phyloP scores from a whole-genome alignment of 306 rosid species.

The Fragaria vesca region DNA sequence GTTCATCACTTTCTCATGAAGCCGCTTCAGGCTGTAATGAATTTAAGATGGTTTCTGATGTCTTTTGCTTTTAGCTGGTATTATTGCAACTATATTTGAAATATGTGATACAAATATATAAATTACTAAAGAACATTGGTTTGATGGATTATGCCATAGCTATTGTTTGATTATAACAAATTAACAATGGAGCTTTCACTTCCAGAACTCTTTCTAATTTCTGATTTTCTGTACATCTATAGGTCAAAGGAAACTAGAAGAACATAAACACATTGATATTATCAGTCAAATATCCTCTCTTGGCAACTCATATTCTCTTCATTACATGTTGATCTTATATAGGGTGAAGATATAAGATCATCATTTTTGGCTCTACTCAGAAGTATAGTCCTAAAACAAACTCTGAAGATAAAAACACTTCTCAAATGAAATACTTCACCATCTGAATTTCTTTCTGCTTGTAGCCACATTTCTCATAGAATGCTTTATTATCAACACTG shows the following conservation, averaged over 20 bases:
- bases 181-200: background rate
- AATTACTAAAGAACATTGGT: background rate
- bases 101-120: too few species aligned
- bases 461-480: conserved; percentile 81
- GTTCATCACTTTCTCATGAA: too few species aligned
- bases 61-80: too few species aligned
- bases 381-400: background rate
- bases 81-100: too few species aligned
- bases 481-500: conserved; percentile 47
- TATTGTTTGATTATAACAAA: background rate
- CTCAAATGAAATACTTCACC: conserved; percentile 66
- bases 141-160: background rate
- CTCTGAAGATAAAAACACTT: background rate
- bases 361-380: background rate
- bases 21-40: too few species aligned
- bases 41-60: too few species aligned
- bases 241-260: background rate
- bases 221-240: background rate
- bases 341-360: background rate
- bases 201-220: background rate
- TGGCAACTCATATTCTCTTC: background rate
- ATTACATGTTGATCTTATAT: background rate
- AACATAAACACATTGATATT: background rate
- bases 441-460: conserved; percentile 58
- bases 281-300: background rate